Conservation (phyloP, 768 basidiomycete species). For the Psilocybe azurescens region DNA sequence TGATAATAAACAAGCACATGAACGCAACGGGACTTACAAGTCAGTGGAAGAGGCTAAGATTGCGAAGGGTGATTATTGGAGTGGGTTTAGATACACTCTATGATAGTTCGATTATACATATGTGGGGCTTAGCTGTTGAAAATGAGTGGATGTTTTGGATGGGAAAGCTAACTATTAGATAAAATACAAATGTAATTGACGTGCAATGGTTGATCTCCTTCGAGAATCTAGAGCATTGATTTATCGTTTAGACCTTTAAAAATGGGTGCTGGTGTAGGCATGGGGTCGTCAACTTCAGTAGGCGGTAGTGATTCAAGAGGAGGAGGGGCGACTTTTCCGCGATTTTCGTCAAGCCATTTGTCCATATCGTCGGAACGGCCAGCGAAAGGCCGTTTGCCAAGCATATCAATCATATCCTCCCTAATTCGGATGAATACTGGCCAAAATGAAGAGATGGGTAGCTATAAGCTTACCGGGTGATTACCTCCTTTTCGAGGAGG, state of each 20-base stretch:
- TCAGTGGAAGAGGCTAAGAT: constrained; percentile 61
- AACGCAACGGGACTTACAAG: constrained; percentile 57
- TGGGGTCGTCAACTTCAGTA: constrained; percentile 41
- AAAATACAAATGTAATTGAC: constrained; percentile 30
- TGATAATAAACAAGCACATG: constrained; percentile 47
- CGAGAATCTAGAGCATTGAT: constrained; percentile 21
- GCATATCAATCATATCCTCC: constrained; percentile 85
- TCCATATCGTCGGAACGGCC: constrained; percentile 92
- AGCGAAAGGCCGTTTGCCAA: constrained; percentile 84
- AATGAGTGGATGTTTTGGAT: constrained; percentile 27
- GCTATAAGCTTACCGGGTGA: constrained; percentile 69
- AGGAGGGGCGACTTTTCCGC: constrained; percentile 66
- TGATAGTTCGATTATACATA: constrained; percentile 28
- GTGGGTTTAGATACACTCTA: constrained; percentile 73
- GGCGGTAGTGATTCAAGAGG: constrained; percentile 57
- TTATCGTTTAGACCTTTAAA: constrained; percentile 34
- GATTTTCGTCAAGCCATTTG: constrained; percentile 91
- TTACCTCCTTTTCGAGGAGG: constrained; percentile 93
- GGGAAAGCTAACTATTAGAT: constrained; percentile 28
- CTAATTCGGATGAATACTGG: constrained; percentile 39
- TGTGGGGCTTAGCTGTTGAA: constrained; percentile 2
- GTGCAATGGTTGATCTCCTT: constrained; percentile 11
- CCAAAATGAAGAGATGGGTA: background rate
- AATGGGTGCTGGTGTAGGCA: constrained; percentile 53
- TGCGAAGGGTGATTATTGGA: constrained; percentile 76